A percentile compares a stretch with the other conserved stretches of the same genome.
These are phyloP conservation scores for Themeda triandra DNA, from an alignment of 176 grass and related monocot genomes.

Conservation along the genomic window DNA sequence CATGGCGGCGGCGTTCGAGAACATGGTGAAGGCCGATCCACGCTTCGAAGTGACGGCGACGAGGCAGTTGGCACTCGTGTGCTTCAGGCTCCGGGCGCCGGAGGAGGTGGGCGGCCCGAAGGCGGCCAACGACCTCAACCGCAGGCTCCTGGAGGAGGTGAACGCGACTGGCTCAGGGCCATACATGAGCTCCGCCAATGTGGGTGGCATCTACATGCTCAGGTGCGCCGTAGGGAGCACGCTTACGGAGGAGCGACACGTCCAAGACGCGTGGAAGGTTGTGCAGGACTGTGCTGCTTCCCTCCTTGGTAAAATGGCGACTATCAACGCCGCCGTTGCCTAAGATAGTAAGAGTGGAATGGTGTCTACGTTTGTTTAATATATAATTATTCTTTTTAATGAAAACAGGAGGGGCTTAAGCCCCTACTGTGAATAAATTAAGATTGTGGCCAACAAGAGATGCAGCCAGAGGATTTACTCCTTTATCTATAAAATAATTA, in stretches of 20 bases:
- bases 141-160: constrained; percentile 11
- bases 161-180: constrained; percentile 5
- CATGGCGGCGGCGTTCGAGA: neutral
- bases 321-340: too few relatives aligned
- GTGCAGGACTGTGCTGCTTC: constrained; percentile 23
- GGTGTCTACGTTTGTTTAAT: too few relatives aligned
- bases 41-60: neutral
- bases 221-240: constrained; percentile 38
- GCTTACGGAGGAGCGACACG: constrained; percentile 42
- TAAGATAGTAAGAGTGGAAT: too few relatives aligned
- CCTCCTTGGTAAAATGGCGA: constrained; percentile 10
- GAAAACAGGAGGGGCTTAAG: too few relatives aligned
- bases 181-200: constrained; percentile 42
- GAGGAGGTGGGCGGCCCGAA: neutral
- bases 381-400: too few relatives aligned
- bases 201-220: constrained; percentile 34
- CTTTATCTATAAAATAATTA: too few relatives aligned
- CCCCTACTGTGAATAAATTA: too few relatives aligned
- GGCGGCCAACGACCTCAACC: neutral
- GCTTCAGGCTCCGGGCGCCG: constrained; percentile 5
- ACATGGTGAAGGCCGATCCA: neutral
- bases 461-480: too few relatives aligned
- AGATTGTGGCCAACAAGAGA: too few relatives aligned
- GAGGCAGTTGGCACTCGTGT: constrained; percentile 37
- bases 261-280: constrained; percentile 29